phyloP scores from a whole-genome alignment of 1,139 yeast genomes.

The Saccharomyces hybrid region DNA sequence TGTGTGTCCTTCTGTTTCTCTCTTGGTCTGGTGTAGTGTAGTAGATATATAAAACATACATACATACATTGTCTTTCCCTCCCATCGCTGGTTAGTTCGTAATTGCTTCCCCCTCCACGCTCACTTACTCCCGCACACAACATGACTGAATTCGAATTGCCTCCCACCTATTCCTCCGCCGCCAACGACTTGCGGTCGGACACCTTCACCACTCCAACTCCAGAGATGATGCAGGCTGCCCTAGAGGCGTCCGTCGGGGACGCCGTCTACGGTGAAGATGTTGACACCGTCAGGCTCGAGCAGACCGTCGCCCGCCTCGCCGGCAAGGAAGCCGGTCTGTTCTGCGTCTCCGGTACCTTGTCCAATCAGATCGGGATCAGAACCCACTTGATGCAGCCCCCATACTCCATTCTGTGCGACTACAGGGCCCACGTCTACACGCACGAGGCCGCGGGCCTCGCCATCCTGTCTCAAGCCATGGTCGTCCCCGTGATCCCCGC shows the following conservation, averaged over 20 bases:
- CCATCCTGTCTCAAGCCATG: constrained; percentile 87
- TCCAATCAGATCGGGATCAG: constrained; percentile 85
- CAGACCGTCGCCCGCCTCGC: constrained; percentile 56
- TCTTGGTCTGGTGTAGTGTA: not conserved
- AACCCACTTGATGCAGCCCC: constrained; percentile 75
- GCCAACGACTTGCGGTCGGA: constrained; percentile 69
- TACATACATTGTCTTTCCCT: not conserved
- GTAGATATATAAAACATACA: not conserved
- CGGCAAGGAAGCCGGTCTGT: constrained; percentile 79
- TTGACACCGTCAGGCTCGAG: constrained; percentile 59
- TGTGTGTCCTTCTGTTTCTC: not conserved
- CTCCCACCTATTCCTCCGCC: constrained; percentile 32
- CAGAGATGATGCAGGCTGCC: constrained; percentile 61
- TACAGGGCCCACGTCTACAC: constrained; percentile 76
- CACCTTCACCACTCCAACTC: constrained; percentile 88
- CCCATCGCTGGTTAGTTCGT: not conserved
- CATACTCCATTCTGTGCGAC: constrained; percentile 78
- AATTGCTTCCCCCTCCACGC: not conserved
- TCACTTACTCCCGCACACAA: not conserved
- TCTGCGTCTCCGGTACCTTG: constrained; percentile 84
- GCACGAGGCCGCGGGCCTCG: constrained; percentile 87
- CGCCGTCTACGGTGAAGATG: constrained; percentile 82
- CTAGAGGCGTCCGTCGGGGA: constrained; percentile 67
- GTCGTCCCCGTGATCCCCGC: constrained; percentile 73
- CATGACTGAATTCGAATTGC: constrained; percentile 19